phyloP scores from a whole-genome alignment of 139 green algal species.

The Dunaliella primolecta region DNA sequence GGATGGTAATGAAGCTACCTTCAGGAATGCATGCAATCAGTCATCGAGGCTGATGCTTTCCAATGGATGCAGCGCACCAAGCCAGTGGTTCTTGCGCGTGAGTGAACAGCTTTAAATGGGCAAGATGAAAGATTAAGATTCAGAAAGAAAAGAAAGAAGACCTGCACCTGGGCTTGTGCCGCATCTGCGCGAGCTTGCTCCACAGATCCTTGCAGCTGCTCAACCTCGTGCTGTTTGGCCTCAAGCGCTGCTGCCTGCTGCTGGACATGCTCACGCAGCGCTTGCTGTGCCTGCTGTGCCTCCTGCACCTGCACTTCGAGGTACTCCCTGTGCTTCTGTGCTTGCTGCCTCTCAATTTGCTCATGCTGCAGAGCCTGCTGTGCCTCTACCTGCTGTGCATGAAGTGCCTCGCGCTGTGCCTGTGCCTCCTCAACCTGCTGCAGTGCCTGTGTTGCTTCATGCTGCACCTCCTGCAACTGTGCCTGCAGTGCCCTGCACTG shows the following conservation, averaged over 20 bases:
- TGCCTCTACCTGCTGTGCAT: not conserved
- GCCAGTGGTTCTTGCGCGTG: too few species aligned
- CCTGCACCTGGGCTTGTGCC: not conserved
- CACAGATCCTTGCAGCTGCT: not conserved
- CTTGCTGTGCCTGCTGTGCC: not conserved
- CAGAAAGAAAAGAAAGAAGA: too few species aligned
- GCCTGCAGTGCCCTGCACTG: not conserved
- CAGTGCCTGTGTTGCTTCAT: too few species aligned
- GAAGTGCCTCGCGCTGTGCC: not conserved
- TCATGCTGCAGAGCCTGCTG: not conserved
- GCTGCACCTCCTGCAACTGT: not conserved
- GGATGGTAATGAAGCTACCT: too few species aligned
- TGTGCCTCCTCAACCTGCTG: not conserved
- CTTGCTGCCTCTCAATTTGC: not conserved
- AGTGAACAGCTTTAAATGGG: too few species aligned
- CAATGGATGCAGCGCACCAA: too few species aligned
- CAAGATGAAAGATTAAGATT: too few species aligned
- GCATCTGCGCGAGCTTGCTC: not conserved
- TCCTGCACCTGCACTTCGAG: too few species aligned
- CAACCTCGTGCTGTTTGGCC: not conserved
- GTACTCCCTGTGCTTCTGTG: too few species aligned
- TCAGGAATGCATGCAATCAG: too few species aligned
- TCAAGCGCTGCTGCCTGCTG: not conserved
- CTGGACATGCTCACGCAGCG: not conserved
- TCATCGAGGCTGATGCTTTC: too few species aligned